Conservation (phyloP, 352 stramenopile genomes). For the Globisporangium cylindrosporum region DNA sequence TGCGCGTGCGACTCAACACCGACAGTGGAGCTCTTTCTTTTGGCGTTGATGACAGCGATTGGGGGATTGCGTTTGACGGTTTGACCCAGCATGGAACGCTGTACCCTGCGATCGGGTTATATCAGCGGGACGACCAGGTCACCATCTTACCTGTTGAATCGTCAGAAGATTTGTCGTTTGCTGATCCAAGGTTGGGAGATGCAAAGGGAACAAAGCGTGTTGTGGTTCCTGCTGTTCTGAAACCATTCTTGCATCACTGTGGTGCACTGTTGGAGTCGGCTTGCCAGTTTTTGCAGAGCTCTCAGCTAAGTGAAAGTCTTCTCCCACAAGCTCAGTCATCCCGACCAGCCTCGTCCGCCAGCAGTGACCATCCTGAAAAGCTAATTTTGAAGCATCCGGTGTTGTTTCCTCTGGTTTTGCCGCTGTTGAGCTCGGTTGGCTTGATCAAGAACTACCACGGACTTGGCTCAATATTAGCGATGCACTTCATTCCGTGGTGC, state of each 20-base stretch:
- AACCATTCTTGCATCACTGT: conserved; percentile 73
- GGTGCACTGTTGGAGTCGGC: conserved; percentile 54
- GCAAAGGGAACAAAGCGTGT: conserved; percentile 33
- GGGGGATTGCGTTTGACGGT: conserved; percentile 87
- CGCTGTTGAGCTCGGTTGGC: conserved; percentile 60
- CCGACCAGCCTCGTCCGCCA: not conserved
- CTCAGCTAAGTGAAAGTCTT: conserved; percentile 23
- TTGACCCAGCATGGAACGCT: conserved; percentile 86
- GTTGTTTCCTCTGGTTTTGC: conserved; percentile 58
- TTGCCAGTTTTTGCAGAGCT: conserved; percentile 45
- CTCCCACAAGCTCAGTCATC: conserved; percentile 7
- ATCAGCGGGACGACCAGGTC: conserved; percentile 87
- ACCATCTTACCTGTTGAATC: conserved; percentile 75
- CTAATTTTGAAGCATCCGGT: conserved; percentile 45
- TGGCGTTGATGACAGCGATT: conserved; percentile 84
- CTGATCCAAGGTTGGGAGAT: conserved; percentile 23
- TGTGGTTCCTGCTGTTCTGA: conserved; percentile 62
- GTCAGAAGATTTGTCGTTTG: conserved; percentile 31
- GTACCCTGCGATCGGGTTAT: conserved; percentile 85
- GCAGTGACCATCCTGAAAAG: conserved; percentile 28
- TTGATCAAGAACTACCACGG: conserved; percentile 70
- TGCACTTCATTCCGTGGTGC: conserved; percentile 80
- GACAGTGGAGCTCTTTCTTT: conserved; percentile 86
- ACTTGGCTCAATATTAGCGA: conserved; percentile 58
- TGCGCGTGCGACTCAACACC: conserved; percentile 82